Percentiles rank a stretch among this genome's conserved stretches.
Conservation (phyloP, 83 land plant genomes). For the Picea engelmannii region DNA sequence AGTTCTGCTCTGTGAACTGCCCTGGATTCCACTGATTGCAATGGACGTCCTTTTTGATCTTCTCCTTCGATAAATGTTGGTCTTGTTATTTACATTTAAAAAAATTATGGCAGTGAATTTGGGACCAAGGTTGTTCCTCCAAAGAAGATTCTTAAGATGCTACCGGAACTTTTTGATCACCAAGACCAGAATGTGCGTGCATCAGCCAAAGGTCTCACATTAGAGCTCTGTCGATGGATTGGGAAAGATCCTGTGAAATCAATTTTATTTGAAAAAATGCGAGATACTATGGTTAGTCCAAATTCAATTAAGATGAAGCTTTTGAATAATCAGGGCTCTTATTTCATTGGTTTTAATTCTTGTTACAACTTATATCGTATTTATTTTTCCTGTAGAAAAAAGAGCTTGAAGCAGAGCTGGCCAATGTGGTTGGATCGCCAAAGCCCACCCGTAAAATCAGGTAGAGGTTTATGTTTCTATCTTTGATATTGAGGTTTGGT, state of each 20-base stretch:
- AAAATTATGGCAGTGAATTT: conserved; percentile 58
- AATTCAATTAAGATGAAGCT: background rate
- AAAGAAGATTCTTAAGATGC: conserved; percentile 93
- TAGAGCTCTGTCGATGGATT: conserved; percentile 99
- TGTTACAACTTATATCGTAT: conserved; percentile 9
- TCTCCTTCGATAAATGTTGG: background rate
- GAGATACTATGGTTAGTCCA: conserved; percentile 90
- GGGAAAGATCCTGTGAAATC: conserved; percentile 97
- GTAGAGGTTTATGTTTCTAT: conserved; percentile 25
- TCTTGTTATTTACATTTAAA: background rate
- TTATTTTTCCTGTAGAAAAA: conserved; percentile 69
- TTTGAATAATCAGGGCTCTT: background rate
- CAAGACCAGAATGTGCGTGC: conserved; percentile 99
- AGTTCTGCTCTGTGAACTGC: background rate
- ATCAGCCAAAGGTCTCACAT: conserved; percentile 91
- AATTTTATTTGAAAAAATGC: conserved; percentile 95
- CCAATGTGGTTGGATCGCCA: conserved; percentile 76
- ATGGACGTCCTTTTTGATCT: background rate
- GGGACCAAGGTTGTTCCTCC: conserved; percentile 96
- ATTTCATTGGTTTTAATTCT: background rate
- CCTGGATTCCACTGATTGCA: background rate
- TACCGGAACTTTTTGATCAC: conserved; percentile 99
- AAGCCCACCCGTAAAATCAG: conserved; percentile 94
- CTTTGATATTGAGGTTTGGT: no score
- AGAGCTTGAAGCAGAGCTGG: conserved; percentile 95